Percentiles rank a stretch among this genome's conserved stretches.
These are phyloP conservation scores for Cytospora piceicola DNA, from an alignment of 2,329 filamentous ascomycete species.

Conservation along the genomic window DNA sequence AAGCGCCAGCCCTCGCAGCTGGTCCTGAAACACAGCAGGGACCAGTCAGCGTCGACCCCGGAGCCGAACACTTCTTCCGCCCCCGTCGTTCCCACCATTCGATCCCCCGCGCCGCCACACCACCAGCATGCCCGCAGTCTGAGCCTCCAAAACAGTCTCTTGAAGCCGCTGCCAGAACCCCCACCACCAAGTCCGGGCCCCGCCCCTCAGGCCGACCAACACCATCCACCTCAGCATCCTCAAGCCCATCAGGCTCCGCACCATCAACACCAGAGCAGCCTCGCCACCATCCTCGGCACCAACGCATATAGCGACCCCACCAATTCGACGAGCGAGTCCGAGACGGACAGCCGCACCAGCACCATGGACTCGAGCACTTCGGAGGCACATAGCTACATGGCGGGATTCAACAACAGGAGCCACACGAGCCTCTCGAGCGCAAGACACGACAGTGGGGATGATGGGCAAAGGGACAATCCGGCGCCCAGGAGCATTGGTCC, in stretches of 20 bases:
- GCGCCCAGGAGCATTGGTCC: slow-evolving; percentile 59
- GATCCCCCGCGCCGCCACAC: slow-evolving; percentile 31
- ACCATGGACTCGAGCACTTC: slow-evolving; percentile 54
- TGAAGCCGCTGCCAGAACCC: slow-evolving; percentile 60
- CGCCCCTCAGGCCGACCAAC: slow-evolving; percentile 38
- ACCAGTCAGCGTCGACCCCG: slow-evolving; percentile 35
- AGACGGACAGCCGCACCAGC: slow-evolving; percentile 48
- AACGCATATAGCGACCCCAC: slow-evolving; percentile 33
- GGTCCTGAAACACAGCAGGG: slow-evolving; percentile 40
- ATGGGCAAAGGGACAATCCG: slow-evolving; percentile 49
- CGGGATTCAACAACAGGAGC: slow-evolving; percentile 49
- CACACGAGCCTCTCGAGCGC: slow-evolving; percentile 45
- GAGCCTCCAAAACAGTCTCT: slow-evolving; percentile 60
- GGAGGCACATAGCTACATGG: slow-evolving; percentile 38
- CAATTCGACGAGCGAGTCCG: slow-evolving; percentile 26
- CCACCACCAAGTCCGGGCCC: slow-evolving; percentile 45
- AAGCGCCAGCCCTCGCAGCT: slow-evolving; percentile 50
- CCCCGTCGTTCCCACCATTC: slow-evolving; percentile 33
- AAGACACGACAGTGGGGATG: slow-evolving; percentile 52
- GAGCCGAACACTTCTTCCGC: slow-evolving; percentile 37
- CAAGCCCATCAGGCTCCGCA: slow-evolving; percentile 18
- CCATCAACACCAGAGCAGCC: slow-evolving; percentile 32
- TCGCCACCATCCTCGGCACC: slow-evolving; percentile 43
- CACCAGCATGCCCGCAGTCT: slow-evolving; percentile 57
- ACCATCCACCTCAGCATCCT: slow-evolving; percentile 30